Evolutionary conservation across 306 rosid genomes (phyloP).

Genomic region (Lathyrus sativus): DNA sequence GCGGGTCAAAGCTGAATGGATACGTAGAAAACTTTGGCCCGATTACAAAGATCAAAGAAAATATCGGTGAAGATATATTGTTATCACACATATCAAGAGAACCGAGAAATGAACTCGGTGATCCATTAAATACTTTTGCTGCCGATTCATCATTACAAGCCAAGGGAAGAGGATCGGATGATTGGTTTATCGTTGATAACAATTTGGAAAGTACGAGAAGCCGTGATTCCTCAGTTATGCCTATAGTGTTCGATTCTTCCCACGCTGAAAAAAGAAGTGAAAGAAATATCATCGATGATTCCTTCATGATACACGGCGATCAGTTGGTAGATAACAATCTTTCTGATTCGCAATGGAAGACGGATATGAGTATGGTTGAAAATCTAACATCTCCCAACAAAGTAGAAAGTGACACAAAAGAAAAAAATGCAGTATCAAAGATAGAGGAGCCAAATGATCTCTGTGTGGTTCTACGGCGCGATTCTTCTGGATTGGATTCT

Average conservation of each 20-base stretch:
- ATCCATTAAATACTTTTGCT: slow-evolving; percentile 48
- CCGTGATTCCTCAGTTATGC: slow-evolving; percentile 26
- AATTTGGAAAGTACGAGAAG: slow-evolving; percentile 43
- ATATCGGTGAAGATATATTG: slow-evolving; percentile 42
- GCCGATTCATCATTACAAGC: slow-evolving; percentile 45
- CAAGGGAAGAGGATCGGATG: slow-evolving; percentile 47
- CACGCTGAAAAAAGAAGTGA: slow-evolving; percentile 39
- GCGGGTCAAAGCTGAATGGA: slow-evolving; percentile 44
- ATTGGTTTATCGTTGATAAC: slow-evolving; percentile 57
- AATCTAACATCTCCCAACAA: slow-evolving; percentile 48
- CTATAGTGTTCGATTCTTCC: slow-evolving; percentile 39
- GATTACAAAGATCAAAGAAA: slow-evolving; percentile 44
- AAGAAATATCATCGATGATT: slow-evolving; percentile 50
- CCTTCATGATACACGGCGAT: slow-evolving; percentile 60
- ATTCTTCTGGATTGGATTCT: slow-evolving; percentile 47
- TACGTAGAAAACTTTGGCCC: slow-evolving; percentile 41
- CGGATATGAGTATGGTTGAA: slow-evolving; percentile 46
- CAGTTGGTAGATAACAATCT: slow-evolving; percentile 41
- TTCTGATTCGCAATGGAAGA: slow-evolving; percentile 54
- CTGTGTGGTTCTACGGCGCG: slow-evolving; percentile 53
- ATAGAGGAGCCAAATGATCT: slow-evolving; percentile 56
- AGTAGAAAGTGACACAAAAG: slow-evolving; percentile 37
- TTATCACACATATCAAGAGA: slow-evolving; percentile 45
- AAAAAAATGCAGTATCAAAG: slow-evolving; percentile 40
- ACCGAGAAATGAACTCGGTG: slow-evolving; percentile 34